Base-by-base conservation (phyloP, 2,329 filamentous ascomycete genomes). In the Monilinia polystroma region DNA sequence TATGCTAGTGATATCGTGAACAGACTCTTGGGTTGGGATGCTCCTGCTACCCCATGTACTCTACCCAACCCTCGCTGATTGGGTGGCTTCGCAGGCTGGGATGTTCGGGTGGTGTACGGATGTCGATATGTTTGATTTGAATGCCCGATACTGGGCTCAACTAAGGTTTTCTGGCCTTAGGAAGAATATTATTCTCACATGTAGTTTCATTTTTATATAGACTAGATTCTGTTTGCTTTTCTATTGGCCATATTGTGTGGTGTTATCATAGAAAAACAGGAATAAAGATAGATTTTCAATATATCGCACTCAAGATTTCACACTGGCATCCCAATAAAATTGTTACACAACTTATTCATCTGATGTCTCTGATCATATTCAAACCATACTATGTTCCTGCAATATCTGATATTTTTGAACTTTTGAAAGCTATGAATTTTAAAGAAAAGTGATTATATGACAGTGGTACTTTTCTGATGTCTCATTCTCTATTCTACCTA, bases 1-100 rank as follows among this genome's bases (percentile, higher is more conserved):
- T 74, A 74, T 56, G 56, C 68, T 8, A 71, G 69, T n/a, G 72
- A 74, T 65, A 52, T 74, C 55, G 73, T 71, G 6, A 74, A 74
- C 54, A 68, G 72, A 18, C 64, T 74, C 38, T 53, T 66, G 64
- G 64, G 64, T 20, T 66, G 64, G 64, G 47, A 38, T 1, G 64
- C 20, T 20, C 18, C 47, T 1, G 20, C 10, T 4, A 54, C 64
- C 11, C 49, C 64, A 26, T 66, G 64, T 8, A 32, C 16, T 26
- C 14, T 62, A 1, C 5, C 26, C 1, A 62, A 66, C 38, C 64
- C 64, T 8, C 57, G 49, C 45, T 51, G 26, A 47, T 26, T 32
- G 18, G 18, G n/a, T 35, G 1, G 6, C 20, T 14, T 49, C 5
- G 1, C 35, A 2, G 20, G n/a, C 26, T 35, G n/a, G 43, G 43